phyloP scores from a whole-genome alignment of 1,139 yeast genomes.

The Pichia sorboxylosa region DNA sequence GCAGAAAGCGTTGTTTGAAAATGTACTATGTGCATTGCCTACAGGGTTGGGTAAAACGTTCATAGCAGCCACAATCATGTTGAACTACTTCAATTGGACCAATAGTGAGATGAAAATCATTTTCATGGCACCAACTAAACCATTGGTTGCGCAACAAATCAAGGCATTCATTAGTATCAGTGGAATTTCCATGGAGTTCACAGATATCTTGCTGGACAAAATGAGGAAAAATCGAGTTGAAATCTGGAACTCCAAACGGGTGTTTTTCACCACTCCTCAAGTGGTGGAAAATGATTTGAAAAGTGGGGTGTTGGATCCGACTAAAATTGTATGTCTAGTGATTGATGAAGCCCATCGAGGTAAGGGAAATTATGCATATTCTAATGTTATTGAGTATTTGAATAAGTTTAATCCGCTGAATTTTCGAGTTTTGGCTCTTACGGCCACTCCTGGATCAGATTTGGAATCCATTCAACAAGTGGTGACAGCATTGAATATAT shows the following conservation, averaged over 20 bases:
- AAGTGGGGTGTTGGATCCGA: constrained; percentile 66
- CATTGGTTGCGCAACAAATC: constrained; percentile 94
- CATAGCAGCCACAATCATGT: constrained; percentile 88
- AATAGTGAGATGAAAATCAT: constrained; percentile 55
- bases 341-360: constrained; percentile 96
- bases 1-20: constrained; percentile 56
- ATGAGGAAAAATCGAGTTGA: constrained; percentile 51
- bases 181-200: constrained; percentile 64
- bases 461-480: constrained; percentile 83
- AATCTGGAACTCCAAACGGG: constrained; percentile 66
- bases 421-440: constrained; percentile 69
- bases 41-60: constrained; percentile 97
- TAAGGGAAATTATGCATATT: constrained; percentile 80
- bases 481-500: constrained; percentile 58
- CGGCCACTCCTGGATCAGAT: constrained; percentile 92
- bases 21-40: constrained; percentile 81
- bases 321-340: constrained; percentile 60
- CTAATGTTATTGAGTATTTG: constrained; percentile 56
- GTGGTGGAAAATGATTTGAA: constrained; percentile 85
- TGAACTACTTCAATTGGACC: constrained; percentile 83
- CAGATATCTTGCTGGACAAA: constrained; percentile 74
- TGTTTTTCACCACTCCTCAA: constrained; percentile 93
- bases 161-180: constrained; percentile 85
- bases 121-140: constrained; percentile 95
- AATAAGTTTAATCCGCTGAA: constrained; percentile 49